phyloP scores from a whole-genome alignment of 2,329 filamentous ascomycete genomes.

The Talaromyces albobiverticillius region DNA sequence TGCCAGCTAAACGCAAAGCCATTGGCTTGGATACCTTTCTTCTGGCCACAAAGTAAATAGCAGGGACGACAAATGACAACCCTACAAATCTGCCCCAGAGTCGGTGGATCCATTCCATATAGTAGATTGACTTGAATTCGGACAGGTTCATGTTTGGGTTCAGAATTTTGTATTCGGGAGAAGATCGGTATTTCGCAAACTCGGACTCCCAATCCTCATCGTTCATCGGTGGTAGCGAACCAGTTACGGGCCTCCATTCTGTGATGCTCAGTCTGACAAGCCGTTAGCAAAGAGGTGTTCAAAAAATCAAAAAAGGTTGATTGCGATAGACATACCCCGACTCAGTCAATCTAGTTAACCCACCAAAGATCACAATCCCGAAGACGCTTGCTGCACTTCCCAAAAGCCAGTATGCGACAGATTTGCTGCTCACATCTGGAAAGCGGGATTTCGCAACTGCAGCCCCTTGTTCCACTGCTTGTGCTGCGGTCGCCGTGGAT shows the following conservation, averaged over 20 bases:
- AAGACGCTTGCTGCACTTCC: conserved; percentile 91
- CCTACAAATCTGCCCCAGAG: conserved; percentile 93
- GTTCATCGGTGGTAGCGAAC: conserved; percentile 78
- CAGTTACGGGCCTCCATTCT: conserved; percentile 96
- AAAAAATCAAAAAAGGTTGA: neutral
- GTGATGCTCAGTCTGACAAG: conserved; percentile 81
- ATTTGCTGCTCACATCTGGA: conserved; percentile 67
- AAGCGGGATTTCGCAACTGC: conserved; percentile 31
- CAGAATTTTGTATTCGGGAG: conserved; percentile 86
- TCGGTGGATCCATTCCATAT: conserved; percentile 97
- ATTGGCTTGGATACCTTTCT: conserved; percentile 75
- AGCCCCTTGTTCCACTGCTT: conserved; percentile 22
- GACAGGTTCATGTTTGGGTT: conserved; percentile 90
- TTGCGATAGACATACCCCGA: conserved; percentile 68
- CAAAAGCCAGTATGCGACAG: conserved; percentile 87
- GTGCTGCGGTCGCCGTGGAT: conserved; percentile 17
- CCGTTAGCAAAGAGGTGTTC: conserved; percentile 8
- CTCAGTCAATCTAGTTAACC: conserved; percentile 88
- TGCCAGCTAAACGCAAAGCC: conserved; percentile 74
- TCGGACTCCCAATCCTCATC: conserved; percentile 84
- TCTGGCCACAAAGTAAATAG: conserved; percentile 80
- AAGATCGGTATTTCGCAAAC: conserved; percentile 87
- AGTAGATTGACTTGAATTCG: conserved; percentile 99
- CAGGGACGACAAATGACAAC: conserved; percentile 82
- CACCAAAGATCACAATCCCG: conserved; percentile 93